A percentile compares a stretch with the other conserved stretches of the same genome.
phyloP scores from a whole-genome alignment of 345 rosid genomes.

The Heritiera littoralis region DNA sequence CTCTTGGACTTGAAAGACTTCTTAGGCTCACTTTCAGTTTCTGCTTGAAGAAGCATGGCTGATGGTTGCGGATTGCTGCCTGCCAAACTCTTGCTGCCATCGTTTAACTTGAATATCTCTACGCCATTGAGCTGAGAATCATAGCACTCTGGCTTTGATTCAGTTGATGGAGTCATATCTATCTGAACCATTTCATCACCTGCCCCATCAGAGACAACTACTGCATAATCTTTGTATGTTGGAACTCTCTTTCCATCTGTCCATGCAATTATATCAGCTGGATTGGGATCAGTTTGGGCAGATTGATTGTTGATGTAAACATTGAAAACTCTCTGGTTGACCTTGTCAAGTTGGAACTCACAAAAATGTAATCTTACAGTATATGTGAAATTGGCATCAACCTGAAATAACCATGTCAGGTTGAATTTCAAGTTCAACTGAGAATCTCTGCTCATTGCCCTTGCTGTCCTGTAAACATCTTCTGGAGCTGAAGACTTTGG shows the following conservation, averaged over 20 bases:
- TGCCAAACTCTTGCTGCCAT: conserved; percentile 46
- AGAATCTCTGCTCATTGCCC: conserved; percentile 52
- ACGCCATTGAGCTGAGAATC: conserved; percentile 66
- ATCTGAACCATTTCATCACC: conserved; percentile 53
- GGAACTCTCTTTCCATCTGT: conserved; percentile 51
- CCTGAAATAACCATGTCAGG: conserved; percentile 72
- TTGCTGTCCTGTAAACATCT: conserved; percentile 61
- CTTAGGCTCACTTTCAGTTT: conserved; percentile 23
- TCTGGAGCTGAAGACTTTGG: conserved; percentile 50
- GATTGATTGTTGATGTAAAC: conserved; percentile 65
- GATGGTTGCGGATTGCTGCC: conserved; percentile 73
- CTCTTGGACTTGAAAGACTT: conserved; percentile 27
- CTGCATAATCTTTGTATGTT: conserved; percentile 54
- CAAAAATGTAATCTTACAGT: conserved; percentile 74
- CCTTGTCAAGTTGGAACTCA: conserved; percentile 45
- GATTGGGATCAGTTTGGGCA: conserved; percentile 40
- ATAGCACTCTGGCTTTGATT: conserved; percentile 42
- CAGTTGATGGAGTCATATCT: conserved; percentile 53
- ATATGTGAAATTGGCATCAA: conserved; percentile 69
- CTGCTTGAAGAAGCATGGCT: conserved; percentile 44
- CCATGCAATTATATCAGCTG: conserved; percentile 68
- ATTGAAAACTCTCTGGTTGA: conserved; percentile 67
- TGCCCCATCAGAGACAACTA: conserved; percentile 36
- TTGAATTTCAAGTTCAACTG: conserved; percentile 50
- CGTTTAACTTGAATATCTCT: conserved; percentile 76